Evolutionary conservation across 108 stramenopile genomes (phyloP).

Genomic region (Nannochloropsis oceanica): DNA sequence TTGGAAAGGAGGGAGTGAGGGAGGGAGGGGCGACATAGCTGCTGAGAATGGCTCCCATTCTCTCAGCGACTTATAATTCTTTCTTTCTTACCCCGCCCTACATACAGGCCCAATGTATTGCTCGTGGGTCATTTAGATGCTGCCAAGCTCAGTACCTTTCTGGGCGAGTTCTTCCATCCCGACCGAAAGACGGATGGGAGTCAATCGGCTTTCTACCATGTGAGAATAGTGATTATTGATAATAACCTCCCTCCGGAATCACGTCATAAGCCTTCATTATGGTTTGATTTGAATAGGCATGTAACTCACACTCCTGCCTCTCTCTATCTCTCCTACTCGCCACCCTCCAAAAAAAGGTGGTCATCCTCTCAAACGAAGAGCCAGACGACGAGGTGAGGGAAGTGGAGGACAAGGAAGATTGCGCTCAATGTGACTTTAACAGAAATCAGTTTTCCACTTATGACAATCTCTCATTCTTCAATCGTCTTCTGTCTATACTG

Average conservation of each 20-base stretch:
- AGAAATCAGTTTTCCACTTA: neutral
- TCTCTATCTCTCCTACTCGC: too few relatives aligned
- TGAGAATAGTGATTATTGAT: neutral
- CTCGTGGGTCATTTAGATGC: neutral
- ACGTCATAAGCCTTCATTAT: too few relatives aligned
- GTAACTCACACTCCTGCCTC: too few relatives aligned
- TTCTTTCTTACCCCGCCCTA: neutral
- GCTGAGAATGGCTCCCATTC: neutral
- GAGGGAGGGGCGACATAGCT: neutral
- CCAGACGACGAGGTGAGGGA: neutral
- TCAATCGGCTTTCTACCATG: neutral
- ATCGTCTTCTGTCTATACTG: neutral
- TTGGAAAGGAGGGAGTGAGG: too few relatives aligned
- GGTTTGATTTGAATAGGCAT: too few relatives aligned
- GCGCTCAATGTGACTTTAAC: too few relatives aligned
- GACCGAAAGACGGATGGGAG: neutral
- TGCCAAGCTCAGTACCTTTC: neutral
- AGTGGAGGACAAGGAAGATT: neutral
- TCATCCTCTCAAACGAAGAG: neutral
- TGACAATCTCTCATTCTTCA: neutral
- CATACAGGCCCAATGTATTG: neutral
- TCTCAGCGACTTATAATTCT: neutral
- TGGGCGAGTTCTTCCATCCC: neutral
- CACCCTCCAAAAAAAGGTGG: neutral
- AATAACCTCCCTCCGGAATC: too few relatives aligned